These are phyloP conservation scores for Populus hybrid DNA, from an alignment of 441 rosid genomes.

Conservation along the genomic window DNA sequence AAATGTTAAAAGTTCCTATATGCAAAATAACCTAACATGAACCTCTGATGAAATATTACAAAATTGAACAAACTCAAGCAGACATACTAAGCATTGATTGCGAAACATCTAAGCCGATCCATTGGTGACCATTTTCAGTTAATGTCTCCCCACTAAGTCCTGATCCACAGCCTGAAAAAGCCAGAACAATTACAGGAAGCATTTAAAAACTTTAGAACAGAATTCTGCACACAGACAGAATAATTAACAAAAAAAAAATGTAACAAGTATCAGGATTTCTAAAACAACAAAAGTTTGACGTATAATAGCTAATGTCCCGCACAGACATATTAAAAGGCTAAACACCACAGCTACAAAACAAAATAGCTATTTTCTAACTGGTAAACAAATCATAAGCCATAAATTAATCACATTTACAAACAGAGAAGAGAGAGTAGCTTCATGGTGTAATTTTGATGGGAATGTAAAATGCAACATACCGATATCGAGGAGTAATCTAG, in stretches of 20 bases:
- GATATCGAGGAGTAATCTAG: constrained; percentile 84
- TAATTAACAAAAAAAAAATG: background rate
- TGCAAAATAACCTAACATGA: background rate
- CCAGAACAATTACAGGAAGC: constrained; percentile 2
- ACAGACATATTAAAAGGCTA: background rate
- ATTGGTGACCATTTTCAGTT: constrained; percentile 73
- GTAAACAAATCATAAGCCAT: background rate
- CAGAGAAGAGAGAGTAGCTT: background rate
- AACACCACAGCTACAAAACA: background rate
- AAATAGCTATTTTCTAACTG: background rate
- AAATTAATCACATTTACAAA: background rate
- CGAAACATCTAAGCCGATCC: constrained; percentile 93
- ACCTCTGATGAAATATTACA: background rate
- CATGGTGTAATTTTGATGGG: background rate
- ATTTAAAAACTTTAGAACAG: background rate
- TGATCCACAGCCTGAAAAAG: constrained; percentile 76
- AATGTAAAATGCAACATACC: constrained; percentile 35
- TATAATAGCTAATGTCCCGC: background rate
- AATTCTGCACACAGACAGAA: background rate
- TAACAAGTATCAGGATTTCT: background rate
- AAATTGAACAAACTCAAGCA: background rate
- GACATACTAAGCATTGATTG: constrained; percentile 72
- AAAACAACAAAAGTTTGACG: background rate
- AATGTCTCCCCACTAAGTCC: constrained; percentile 88
- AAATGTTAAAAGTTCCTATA: background rate